phyloP scores from a whole-genome alignment of 2,329 filamentous ascomycete species.

The Sporothrix pallida region DNA sequence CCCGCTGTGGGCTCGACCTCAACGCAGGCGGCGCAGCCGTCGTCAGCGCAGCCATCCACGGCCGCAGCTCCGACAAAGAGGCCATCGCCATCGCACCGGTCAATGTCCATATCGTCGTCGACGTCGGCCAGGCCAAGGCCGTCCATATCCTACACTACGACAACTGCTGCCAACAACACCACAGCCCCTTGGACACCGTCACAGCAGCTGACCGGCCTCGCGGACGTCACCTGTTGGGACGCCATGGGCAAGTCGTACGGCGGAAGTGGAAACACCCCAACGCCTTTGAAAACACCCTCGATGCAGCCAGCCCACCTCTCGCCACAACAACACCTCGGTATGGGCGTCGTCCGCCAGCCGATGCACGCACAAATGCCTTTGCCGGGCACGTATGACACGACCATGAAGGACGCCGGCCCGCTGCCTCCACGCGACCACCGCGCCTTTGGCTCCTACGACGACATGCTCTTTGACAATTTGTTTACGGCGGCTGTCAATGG shows the following conservation, averaged over 20 bases:
- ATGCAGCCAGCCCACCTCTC: conserved; percentile 2
- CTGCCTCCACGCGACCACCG: not conserved
- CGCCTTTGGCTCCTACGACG: not conserved
- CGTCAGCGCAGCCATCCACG: not conserved
- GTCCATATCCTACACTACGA: not conserved
- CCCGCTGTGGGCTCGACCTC: not conserved
- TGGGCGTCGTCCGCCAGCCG: not conserved
- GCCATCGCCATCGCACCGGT: not conserved
- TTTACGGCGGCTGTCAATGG: not conserved
- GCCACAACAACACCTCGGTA: not conserved
- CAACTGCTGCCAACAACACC: not conserved
- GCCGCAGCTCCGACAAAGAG: not conserved
- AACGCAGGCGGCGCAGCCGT: not conserved
- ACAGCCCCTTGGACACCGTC: not conserved
- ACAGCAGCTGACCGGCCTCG: not conserved
- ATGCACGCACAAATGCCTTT: not conserved
- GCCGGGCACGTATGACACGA: not conserved
- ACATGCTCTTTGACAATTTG: conserved; percentile 21
- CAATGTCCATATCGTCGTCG: conserved; percentile 11
- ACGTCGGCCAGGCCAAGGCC: not conserved
- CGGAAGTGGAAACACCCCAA: not conserved
- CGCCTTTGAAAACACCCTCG: not conserved
- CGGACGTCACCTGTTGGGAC: not conserved
- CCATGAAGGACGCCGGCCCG: conserved; percentile 1
- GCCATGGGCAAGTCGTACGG: not conserved